Conservation (phyloP, 495 filamentous ascomycete genomes). For the Thermothielavioides terrestris region DNA sequence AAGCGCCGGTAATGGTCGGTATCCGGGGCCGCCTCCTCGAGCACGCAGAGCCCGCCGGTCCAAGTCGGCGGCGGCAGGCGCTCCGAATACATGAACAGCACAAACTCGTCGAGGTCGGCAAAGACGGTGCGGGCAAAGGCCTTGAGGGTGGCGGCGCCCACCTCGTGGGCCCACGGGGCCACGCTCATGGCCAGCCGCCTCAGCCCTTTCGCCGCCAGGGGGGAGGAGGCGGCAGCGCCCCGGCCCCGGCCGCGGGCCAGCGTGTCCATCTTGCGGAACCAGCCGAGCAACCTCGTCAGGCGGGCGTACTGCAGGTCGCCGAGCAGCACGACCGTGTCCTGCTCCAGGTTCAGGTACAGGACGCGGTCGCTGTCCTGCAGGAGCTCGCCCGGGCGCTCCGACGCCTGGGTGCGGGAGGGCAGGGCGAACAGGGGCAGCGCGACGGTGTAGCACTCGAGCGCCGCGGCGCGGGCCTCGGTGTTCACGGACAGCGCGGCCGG, state of each 20-base stretch:
- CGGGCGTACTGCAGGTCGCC: constrained; percentile 16
- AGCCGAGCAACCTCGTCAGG: constrained; percentile 17
- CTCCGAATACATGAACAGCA: constrained; percentile 19
- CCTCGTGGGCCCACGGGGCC: constrained; percentile 50
- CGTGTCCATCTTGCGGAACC: constrained; percentile 16
- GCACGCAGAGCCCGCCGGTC: constrained; percentile 12
- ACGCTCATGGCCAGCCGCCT: constrained; percentile 52
- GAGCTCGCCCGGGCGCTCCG: constrained; percentile 14
- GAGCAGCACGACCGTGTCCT: constrained; percentile 25
- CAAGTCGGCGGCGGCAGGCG: constrained; percentile 16
- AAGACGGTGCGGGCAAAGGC: constrained; percentile 21
- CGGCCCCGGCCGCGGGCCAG: neutral
- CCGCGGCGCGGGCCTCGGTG: constrained; percentile 25
- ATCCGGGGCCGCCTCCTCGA: constrained; percentile 8
- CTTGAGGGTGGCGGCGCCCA: constrained; percentile 17
- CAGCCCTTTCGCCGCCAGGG: constrained; percentile 42
- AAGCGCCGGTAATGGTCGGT: constrained; percentile 19
- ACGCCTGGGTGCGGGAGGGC: neutral
- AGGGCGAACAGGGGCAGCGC: constrained; percentile 20
- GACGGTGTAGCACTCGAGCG: constrained; percentile 24
- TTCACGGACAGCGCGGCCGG: constrained; percentile 25
- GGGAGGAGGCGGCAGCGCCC: neutral
- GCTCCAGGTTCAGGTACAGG: constrained; percentile 23
- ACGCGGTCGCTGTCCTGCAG: constrained; percentile 9
- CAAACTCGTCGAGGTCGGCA: constrained; percentile 22